These are phyloP conservation scores for Sanguinoderma infundibulare DNA, from an alignment of 1,284 basidiomycete species.

Conservation along the genomic window DNA sequence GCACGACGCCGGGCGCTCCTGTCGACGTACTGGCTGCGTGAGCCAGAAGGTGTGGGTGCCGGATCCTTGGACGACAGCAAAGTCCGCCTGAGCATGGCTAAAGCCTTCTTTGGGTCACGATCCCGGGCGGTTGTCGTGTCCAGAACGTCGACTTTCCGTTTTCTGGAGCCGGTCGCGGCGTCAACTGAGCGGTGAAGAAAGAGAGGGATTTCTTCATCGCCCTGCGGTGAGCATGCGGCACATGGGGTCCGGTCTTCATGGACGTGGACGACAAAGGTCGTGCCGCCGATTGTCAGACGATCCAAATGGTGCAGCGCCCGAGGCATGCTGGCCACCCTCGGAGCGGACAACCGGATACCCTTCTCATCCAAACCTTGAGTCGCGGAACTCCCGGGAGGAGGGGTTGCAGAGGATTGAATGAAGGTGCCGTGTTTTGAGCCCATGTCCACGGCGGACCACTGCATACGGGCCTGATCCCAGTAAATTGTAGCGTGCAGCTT, in stretches of 20 bases:
- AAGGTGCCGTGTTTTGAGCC: constrained; percentile 83
- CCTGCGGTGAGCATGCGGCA: constrained; percentile 55
- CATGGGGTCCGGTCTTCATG: constrained; percentile 67
- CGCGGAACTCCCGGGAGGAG: constrained; percentile 8
- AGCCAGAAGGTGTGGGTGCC: constrained; percentile 13
- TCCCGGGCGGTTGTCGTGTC: constrained; percentile 11
- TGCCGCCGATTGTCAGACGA: constrained; percentile 65
- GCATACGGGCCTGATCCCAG: constrained; percentile 60
- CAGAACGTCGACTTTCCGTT: constrained; percentile 37
- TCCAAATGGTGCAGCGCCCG: constrained; percentile 65
- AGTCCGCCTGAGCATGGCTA: constrained; percentile 62
- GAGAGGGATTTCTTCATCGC: constrained; percentile 60
- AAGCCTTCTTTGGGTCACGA: constrained; percentile 60
- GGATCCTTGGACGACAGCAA: constrained; percentile 53
- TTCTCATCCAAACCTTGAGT: constrained; percentile 16
- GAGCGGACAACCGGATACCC: constrained; percentile 60
- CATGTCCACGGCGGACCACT: constrained; percentile 81
- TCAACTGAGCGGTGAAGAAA: constrained; percentile 45
- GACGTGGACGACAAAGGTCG: constrained; percentile 70
- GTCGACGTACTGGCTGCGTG: constrained; percentile 52
- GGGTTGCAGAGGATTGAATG: constrained; percentile 37
- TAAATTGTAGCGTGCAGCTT: constrained; percentile 77
- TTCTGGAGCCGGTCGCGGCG: constrained; percentile 29
- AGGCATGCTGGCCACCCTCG: constrained; percentile 70
- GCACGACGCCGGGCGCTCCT: constrained; percentile 70